A percentile compares a stretch with the other conserved stretches of the same genome.
Conservation (phyloP, 352 stramenopile species). For the Detonula confervacea region DNA sequence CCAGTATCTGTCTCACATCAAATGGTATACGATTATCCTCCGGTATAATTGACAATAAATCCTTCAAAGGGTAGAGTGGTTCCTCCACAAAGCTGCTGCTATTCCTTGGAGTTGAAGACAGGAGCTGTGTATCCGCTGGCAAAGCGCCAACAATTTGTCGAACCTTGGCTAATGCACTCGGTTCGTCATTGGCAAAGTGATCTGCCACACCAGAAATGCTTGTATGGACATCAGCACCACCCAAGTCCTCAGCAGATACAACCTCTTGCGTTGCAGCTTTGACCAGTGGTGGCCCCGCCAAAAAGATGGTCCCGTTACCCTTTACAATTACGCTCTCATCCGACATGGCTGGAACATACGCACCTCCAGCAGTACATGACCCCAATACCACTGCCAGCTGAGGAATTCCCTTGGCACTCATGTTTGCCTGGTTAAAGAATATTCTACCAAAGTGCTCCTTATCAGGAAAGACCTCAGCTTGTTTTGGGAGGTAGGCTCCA, state of each 20-base stretch:
- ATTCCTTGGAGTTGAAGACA: slow-evolving; percentile 39
- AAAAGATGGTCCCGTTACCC: slow-evolving; percentile 96
- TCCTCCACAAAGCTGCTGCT: slow-evolving; percentile 87
- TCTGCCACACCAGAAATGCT: slow-evolving; percentile 93
- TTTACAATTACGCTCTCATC: slow-evolving; percentile 98
- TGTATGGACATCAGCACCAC: slow-evolving; percentile 91
- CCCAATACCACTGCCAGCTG: slow-evolving; percentile 98
- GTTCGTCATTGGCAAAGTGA: slow-evolving; percentile 95
- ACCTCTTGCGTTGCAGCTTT: slow-evolving; percentile 97
- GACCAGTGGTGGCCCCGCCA: slow-evolving; percentile 96
- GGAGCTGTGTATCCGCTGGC: slow-evolving; percentile 32
- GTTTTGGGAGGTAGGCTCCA: slow-evolving; percentile 94
- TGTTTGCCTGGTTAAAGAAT: slow-evolving; percentile 98
- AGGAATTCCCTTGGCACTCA: slow-evolving; percentile 93
- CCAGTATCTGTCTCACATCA: slow-evolving; percentile 95
- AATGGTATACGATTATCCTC: slow-evolving; percentile 94
- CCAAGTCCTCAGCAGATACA: slow-evolving; percentile 94
- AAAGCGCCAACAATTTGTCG: slow-evolving; percentile 93
- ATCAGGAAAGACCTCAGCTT: slow-evolving; percentile 98
- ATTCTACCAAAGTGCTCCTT: slow-evolving; percentile 95
- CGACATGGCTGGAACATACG: slow-evolving; percentile 95
- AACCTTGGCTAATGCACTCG: slow-evolving; percentile 88
- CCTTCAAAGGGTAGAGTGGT: slow-evolving; percentile 90
- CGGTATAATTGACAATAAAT: slow-evolving; percentile 94
- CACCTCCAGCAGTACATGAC: slow-evolving; percentile 95